phyloP scores from a whole-genome alignment of 805 yeast species.

The Tetrapisispora nanseiensis region DNA sequence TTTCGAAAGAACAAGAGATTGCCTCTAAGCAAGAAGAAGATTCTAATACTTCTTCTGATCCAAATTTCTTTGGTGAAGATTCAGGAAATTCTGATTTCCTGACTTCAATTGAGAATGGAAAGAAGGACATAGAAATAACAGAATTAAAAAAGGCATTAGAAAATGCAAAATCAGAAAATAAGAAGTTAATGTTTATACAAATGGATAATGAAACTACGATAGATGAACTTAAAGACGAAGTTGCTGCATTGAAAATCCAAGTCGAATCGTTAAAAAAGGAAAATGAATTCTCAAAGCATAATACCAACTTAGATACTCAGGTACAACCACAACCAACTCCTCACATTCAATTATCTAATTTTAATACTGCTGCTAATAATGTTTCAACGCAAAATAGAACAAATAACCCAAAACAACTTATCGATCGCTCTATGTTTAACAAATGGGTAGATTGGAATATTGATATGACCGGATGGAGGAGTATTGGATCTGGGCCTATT shows the following conservation, averaged over 20 bases:
- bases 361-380: constrained; percentile 1
- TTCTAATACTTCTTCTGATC: background rate
- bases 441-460: constrained; percentile 81
- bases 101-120: constrained; percentile 24
- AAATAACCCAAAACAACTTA: constrained; percentile 6
- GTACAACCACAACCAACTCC: constrained; percentile 6
- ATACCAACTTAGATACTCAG: background rate
- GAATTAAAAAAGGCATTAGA: constrained; percentile 33
- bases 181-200: constrained; percentile 26
- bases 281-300: background rate
- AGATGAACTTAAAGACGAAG: constrained; percentile 30
- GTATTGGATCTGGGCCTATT: constrained; percentile 55
- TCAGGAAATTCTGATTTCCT: constrained; percentile 20
- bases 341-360: constrained; percentile 9
- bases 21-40: background rate
- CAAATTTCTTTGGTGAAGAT: constrained; percentile 7
- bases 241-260: constrained; percentile 13
- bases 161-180: constrained; percentile 27
- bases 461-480: constrained; percentile 78
- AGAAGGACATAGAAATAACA: constrained; percentile 29
- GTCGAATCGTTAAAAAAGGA: background rate
- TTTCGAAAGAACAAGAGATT: too few relatives aligned
- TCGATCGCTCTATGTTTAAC: constrained; percentile 45
- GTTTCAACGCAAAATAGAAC: background rate
- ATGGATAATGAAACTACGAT: constrained; percentile 28